Percentiles rank a stretch among this genome's conserved stretches.
Conservation (phyloP, 2,329 filamentous ascomycete genomes). For the Colletotrichum chlorophyti region DNA sequence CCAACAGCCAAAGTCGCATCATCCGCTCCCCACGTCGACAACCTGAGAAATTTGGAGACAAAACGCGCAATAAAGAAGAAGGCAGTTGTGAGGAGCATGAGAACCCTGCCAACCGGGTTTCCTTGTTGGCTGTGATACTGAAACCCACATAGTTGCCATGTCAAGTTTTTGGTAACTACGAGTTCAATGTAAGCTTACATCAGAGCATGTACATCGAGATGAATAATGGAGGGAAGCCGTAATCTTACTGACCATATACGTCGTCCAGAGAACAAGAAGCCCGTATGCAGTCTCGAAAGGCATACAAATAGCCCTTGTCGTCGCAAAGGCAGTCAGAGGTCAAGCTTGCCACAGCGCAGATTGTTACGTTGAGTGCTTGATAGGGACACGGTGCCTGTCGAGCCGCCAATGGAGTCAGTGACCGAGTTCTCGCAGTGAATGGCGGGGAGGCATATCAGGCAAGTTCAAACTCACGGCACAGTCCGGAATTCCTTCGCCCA, state of each 20-base stretch:
- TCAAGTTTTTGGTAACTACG: constrained; percentile 14
- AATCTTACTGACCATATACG: neutral
- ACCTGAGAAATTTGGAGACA: constrained; percentile 3
- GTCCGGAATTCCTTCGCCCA: constrained; percentile 4
- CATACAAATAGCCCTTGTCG: neutral
- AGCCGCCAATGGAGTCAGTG: neutral
- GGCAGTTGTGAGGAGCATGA: neutral
- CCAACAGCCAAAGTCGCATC: constrained; percentile 10
- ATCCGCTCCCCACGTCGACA: constrained; percentile 17
- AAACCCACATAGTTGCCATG: constrained; percentile 12
- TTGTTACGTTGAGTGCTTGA: constrained; percentile 10
- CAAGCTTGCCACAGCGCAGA: constrained; percentile 7
- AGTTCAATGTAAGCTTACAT: too few relatives aligned
- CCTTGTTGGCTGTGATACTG: constrained; percentile 1
- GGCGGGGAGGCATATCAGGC: too few relatives aligned
- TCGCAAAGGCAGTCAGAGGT: constrained; percentile 6
- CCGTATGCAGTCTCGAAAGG: constrained; percentile 4
- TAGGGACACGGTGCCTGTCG: constrained; percentile 2
- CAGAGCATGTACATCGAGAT: neutral
- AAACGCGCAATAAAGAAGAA: constrained; percentile 1
- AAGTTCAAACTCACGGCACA: constrained; percentile 10
- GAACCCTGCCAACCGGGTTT: neutral
- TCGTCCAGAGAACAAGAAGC: neutral
- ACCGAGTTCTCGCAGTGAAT: too few relatives aligned
- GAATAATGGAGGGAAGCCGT: neutral